Evolutionary conservation across 805 yeast species (phyloP), one percentile per base, ranked within the genome.

Genomic region (Jamesozyma rosinii): DNA sequence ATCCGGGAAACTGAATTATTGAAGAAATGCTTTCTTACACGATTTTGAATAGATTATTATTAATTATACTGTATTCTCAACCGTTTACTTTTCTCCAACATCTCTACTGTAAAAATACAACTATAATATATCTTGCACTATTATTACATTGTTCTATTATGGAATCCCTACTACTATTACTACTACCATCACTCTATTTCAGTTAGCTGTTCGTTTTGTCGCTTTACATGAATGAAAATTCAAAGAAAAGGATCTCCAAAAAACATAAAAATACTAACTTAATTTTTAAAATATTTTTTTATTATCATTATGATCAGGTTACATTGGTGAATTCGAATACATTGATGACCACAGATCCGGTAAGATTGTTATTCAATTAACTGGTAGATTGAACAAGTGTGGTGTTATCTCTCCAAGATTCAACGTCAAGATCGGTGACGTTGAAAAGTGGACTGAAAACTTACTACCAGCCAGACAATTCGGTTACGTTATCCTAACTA

Each of bases 331-430:
- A 76, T 89, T 89, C 70, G 97, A 89, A 79, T 85, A 82, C 79
- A 88, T 89, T 63, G 97, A 89, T 68, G 96, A 89, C 77, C 97
- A 89, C 86, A 86, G 97, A 79, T 85, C 96, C 43, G 97, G 97
- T 64, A 89, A 89, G 79, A 83, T 89, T 54, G 97, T 89, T 57
- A 84, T 89, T 54, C 95, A 86, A 75, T 79, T 89, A 64, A 89
- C 85, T 79, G 97, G 97, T 72, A 85, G 97, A 77, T 78, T 89
- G 65, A 89, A 88, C 92, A 90, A 89, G 77, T 88, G 94, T 69
- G 97, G 97, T 77, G 97, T 90, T 51, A 90, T 89, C 67, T 86
- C 95, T 53, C 97, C 97, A 73, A 87, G 97, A 77, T 89, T 88
- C 78, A 89, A 89, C 78, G 89, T 89, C 65, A 86, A 87, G 75